Conservation (phyloP, 179 eudicot genomes). For the Silene noctiflora region DNA sequence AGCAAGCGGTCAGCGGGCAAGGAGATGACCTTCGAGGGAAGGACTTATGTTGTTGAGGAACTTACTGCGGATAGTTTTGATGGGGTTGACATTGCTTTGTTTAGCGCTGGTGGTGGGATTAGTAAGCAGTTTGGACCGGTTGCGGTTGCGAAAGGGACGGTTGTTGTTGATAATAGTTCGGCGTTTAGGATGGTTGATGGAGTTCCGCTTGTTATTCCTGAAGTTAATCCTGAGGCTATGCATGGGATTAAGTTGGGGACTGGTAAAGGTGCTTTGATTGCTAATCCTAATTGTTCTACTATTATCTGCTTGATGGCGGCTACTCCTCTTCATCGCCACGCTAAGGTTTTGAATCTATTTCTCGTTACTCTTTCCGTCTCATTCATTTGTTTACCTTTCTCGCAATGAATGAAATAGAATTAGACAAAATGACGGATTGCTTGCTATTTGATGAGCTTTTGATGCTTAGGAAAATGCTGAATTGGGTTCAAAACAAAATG, state of each 20-base stretch:
- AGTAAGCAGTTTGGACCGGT: conserved; percentile 78
- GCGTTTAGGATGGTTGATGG: conserved; percentile 87
- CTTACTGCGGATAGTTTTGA: conserved; percentile 54
- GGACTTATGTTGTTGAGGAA: conserved; percentile 51
- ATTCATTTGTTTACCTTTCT: no score
- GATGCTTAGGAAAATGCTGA: not conserved
- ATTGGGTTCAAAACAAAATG: not conserved
- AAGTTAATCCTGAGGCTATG: conserved; percentile 93
- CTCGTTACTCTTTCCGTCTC: no score
- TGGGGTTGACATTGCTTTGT: conserved; percentile 77
- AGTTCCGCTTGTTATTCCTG: conserved; percentile 88
- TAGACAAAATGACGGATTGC: no score
- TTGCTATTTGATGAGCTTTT: not conserved
- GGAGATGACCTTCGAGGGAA: conserved; percentile 47
- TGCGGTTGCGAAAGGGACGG: conserved; percentile 60
- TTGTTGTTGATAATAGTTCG: conserved; percentile 94
- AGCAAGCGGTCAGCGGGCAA: conserved; percentile 80
- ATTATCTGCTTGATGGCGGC: conserved; percentile 97
- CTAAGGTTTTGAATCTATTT: conserved; percentile 45
- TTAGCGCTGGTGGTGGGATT: conserved; percentile 88
- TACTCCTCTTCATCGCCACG: conserved; percentile 84
- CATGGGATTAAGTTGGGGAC: conserved; percentile 44
- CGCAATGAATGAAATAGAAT: no score
- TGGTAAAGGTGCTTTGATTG: conserved; percentile 81
- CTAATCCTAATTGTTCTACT: conserved; percentile 94